Percentiles rank a stretch among this genome's conserved stretches.
phyloP scores from a whole-genome alignment of 2,329 filamentous ascomycete genomes.

The Cordyceps militaris region DNA sequence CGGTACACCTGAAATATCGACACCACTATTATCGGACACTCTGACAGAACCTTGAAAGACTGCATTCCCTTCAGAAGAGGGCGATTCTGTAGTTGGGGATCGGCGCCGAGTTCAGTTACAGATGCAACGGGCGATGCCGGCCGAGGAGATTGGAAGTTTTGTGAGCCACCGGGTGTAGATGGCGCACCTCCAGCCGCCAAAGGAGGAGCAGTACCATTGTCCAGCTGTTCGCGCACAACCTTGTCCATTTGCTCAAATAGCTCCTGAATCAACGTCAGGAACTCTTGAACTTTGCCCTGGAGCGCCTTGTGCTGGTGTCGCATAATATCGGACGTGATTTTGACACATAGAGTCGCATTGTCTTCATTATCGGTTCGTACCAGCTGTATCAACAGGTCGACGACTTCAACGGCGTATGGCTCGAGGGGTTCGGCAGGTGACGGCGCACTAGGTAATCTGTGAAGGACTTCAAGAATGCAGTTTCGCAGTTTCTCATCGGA shows the following conservation, averaged over 20 bases:
- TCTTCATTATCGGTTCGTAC: slow-evolving; percentile 95
- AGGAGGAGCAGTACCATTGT: slow-evolving; percentile 57
- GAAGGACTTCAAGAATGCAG: slow-evolving; percentile 88
- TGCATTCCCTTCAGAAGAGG: slow-evolving; percentile 90
- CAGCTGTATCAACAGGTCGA: slow-evolving; percentile 82
- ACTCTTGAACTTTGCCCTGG: slow-evolving; percentile 72
- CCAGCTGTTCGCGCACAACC: slow-evolving; percentile 91
- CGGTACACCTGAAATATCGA: slow-evolving; percentile 96
- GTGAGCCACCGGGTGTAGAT: slow-evolving; percentile 59
- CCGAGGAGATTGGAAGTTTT: slow-evolving; percentile 77
- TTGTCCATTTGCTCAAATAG: slow-evolving; percentile 93
- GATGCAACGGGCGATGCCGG: slow-evolving; percentile 85
- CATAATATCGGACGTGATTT: slow-evolving; percentile 95
- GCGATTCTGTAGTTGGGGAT: slow-evolving; percentile 72
- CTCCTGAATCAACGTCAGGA: slow-evolving; percentile 86
- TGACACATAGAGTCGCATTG: slow-evolving; percentile 96
- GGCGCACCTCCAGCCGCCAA: slow-evolving; percentile 50
- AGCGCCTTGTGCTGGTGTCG: slow-evolving; percentile 84
- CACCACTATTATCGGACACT: slow-evolving; percentile 97
- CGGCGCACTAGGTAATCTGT: slow-evolving; percentile 68
- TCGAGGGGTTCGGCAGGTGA: slow-evolving; percentile 75
- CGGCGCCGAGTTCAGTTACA: slow-evolving; percentile 67
- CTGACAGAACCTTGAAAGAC: slow-evolving; percentile 95
- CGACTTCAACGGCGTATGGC: slow-evolving; percentile 78
- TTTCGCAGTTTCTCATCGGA: slow-evolving; percentile 70